Evolutionary conservation across 1,284 basidiomycete genomes (phyloP).

Genomic region (Schizophyllum amplum): DNA sequence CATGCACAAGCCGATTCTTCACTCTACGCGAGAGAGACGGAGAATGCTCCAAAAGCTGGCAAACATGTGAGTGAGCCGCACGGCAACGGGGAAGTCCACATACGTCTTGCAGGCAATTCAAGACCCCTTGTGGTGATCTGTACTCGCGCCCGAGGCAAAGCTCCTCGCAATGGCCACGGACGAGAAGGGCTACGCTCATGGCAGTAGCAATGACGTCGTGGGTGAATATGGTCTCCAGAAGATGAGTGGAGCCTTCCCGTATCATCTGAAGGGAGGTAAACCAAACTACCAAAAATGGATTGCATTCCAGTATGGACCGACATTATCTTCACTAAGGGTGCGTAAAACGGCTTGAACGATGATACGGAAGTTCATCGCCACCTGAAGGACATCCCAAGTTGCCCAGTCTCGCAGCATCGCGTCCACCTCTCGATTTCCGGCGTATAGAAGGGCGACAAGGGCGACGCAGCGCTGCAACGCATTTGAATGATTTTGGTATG

Average conservation of each 20-base stretch:
- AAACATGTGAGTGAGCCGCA: too few relatives aligned
- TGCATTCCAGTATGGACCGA: neutral
- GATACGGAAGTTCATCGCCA: neutral
- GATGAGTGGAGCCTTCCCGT: neutral
- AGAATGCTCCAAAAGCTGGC: neutral
- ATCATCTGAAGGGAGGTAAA: neutral
- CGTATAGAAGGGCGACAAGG: neutral
- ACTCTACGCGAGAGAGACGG: neutral
- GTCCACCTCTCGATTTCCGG: neutral
- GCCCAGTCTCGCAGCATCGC: neutral
- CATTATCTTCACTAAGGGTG: neutral
- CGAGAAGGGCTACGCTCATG: neutral
- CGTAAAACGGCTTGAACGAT: neutral
- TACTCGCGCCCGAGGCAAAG: neutral
- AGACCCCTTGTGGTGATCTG: neutral
- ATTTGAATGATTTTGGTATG: too few relatives aligned
- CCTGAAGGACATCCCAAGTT: neutral
- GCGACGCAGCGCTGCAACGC: neutral
- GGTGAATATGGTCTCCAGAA: neutral
- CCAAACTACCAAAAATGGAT: neutral
- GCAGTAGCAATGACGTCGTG: neutral
- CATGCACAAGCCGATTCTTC: neutral
- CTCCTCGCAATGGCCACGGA: neutral
- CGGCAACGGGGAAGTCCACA: neutral
- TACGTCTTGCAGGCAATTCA: neutral